phyloP scores from a whole-genome alignment of 2,329 filamentous ascomycete genomes.

The Colletotrichum sp. region DNA sequence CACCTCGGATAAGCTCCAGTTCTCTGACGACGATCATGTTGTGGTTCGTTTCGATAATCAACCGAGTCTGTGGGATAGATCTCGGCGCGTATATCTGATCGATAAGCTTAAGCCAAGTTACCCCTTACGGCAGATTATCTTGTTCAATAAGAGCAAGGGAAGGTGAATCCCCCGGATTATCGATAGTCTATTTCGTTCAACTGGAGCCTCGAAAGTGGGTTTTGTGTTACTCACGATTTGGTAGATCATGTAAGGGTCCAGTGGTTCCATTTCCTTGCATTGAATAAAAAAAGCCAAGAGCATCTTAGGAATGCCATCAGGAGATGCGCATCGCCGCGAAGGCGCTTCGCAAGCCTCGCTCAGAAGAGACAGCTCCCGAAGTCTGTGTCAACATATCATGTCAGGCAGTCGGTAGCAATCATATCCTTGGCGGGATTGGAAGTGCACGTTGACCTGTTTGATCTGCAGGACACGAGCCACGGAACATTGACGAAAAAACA shows the following conservation, averaged over 20 bases:
- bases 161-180: neutral
- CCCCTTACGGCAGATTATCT: neutral
- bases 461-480: neutral
- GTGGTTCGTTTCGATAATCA: neutral
- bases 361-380: neutral
- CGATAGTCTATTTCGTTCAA: neutral
- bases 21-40: neutral
- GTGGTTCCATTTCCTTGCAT: accelerated
- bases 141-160: neutral
- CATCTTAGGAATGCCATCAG: neutral
- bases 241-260: neutral
- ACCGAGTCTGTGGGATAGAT: neutral
- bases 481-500: neutral
- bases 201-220: neutral
- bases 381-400: neutral
- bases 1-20: neutral
- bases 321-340: neutral
- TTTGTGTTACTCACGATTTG: neutral
- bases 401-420: neutral
- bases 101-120: neutral
- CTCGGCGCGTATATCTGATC: neutral
- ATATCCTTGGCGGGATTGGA: neutral
- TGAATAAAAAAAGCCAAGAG: neutral
- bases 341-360: neutral
- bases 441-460: neutral